Percentiles rank a stretch among this genome's conserved stretches.
Conservation (phyloP, 352 stramenopile species). For the Pythium periplocum region DNA sequence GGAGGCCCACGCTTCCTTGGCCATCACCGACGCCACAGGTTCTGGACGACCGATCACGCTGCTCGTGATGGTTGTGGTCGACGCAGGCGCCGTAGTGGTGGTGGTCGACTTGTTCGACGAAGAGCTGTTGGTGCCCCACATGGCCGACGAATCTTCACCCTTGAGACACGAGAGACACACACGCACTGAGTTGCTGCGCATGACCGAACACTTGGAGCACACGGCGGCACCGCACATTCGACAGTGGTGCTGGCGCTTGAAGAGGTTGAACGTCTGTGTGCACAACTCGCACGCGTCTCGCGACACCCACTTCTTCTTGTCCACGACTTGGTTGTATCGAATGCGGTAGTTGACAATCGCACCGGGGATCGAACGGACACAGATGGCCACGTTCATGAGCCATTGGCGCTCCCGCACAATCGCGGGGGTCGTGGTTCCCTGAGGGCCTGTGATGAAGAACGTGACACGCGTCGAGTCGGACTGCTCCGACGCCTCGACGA, state of each 20-base stretch:
- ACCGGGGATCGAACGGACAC: slow-evolving; percentile 51
- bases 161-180: slow-evolving; percentile 71
- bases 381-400: slow-evolving; percentile 50
- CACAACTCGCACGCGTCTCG: slow-evolving; percentile 63
- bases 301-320: slow-evolving; percentile 52
- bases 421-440: too few species aligned
- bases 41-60: too few species aligned
- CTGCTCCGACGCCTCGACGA: slow-evolving; percentile 67
- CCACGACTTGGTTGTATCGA: slow-evolving; percentile 48
- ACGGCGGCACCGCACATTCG: slow-evolving; percentile 65
- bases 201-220: slow-evolving; percentile 70
- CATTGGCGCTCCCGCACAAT: slow-evolving; percentile 22
- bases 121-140: slow-evolving; percentile 14
- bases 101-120: neutral
- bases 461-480: slow-evolving; percentile 62
- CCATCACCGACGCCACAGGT: too few species aligned
- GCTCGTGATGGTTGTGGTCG: slow-evolving; percentile 11
- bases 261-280: slow-evolving; percentile 57
- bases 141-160: slow-evolving; percentile 38
- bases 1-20: too few species aligned
- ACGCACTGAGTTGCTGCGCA: slow-evolving; percentile 47
- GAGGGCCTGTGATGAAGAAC: slow-evolving; percentile 54
- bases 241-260: slow-evolving; percentile 72
- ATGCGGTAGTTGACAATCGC: slow-evolving; percentile 74
- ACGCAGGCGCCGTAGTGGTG: slow-evolving; percentile 3